Base-by-base conservation (phyloP, 2,329 filamentous ascomycete species). In the Stromatinia cepivora region DNA sequence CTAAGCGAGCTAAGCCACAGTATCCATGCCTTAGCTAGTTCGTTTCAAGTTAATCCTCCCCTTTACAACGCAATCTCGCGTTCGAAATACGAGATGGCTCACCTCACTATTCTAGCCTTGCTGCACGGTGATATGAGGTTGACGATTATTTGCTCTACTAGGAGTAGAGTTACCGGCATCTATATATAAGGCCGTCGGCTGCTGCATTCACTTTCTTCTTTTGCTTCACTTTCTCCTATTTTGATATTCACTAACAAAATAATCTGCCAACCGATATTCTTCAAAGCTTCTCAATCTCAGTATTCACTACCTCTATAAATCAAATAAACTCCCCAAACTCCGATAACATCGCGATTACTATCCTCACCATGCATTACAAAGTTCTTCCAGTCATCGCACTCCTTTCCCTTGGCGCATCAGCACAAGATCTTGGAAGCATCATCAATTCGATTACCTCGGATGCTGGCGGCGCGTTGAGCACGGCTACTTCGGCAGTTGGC, bases 341-440 rank as follows among this genome's bases (percentile, higher is more conserved):
- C 57, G 22, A 68, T 36, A 62, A 25, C 6, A 28, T 11, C 15
- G 20, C n/a, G 15, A 39, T 22, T 25, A 48, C 48, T 39, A 46
- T 42, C 36, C 13, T 69, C 59, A 53, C 39, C 34, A 69, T 69
- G 67, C 67, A 61, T 66, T 57, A 58, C 45, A 61, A 69, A 69
- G 20, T 66, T 45, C 61, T 69, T 28, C 67, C 61, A 28, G 31
- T 58, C 20, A 39, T 69, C 53, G 62, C 45, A 22, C 67, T 69
- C 61, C 34, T 69, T 22, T 56, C 61, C 22, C 13, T 66, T 34
- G 54, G 50, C 25, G 54, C 25, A 5, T 56, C 59, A 7, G 56
- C 59, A n/a, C 42, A 67, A 39, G 17, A 57, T 50, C 9, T 58
- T 3, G 67, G 61, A 7, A 52, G 45, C n/a, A 13, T 66, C n/a